Percentiles rank a stretch among this genome's conserved stretches.
phyloP scores from a whole-genome alignment of 2,329 filamentous ascomycete species.

The Claviceps africana region DNA sequence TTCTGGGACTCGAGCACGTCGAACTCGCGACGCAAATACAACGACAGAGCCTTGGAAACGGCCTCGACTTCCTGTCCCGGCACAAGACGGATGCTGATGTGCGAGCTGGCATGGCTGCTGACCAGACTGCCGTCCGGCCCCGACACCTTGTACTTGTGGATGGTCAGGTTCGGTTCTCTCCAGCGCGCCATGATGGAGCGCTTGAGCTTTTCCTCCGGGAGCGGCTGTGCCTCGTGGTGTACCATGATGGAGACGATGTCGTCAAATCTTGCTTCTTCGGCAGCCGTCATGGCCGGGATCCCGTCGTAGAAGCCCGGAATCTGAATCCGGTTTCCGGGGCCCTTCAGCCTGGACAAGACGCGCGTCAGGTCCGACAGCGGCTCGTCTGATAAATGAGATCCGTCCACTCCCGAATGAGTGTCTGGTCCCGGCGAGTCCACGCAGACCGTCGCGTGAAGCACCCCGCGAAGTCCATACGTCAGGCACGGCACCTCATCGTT shows the following conservation, averaged over 20 bases:
- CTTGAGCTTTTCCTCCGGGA: constrained; percentile 56
- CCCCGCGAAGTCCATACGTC: constrained; percentile 85
- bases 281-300: constrained; percentile 58
- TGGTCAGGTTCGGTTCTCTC: constrained; percentile 87
- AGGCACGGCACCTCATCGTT: constrained; percentile 91
- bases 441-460: constrained; percentile 83
- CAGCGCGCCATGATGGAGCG: constrained; percentile 81
- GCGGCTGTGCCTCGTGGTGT: constrained; percentile 48
- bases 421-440: constrained; percentile 79
- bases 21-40: constrained; percentile 60
- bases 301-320: constrained; percentile 83
- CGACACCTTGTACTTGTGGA: constrained; percentile 85
- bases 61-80: constrained; percentile 78
- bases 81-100: constrained; percentile 81
- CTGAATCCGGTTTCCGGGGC: constrained; percentile 63
- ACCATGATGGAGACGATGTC: constrained; percentile 71
- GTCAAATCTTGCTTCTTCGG: constrained; percentile 69
- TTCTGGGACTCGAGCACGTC: constrained; percentile 66
- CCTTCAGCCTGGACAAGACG: constrained; percentile 70
- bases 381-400: constrained; percentile 78
- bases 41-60: constrained; percentile 53
- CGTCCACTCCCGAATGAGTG: constrained; percentile 92
- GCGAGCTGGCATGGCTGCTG: constrained; percentile 74
- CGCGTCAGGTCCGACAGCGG: constrained; percentile 82
- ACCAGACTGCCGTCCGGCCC: constrained; percentile 88